phyloP scores from a whole-genome alignment of 768 basidiomycete genomes.

The Mycena rebaudengoi region DNA sequence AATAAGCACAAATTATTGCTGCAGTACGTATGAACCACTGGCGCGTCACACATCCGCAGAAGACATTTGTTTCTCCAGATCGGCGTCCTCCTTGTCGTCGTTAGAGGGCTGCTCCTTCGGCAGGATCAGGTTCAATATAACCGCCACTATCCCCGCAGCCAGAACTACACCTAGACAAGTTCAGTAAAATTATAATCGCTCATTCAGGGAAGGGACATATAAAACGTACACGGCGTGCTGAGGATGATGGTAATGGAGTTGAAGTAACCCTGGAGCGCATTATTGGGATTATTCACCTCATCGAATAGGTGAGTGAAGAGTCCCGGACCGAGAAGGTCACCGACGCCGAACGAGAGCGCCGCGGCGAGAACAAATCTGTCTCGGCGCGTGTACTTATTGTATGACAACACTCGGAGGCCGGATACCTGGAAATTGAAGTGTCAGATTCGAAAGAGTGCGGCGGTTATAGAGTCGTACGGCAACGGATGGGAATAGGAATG shows the following conservation, averaged over 20 bases:
- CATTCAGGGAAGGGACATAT: background rate
- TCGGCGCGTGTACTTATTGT: no score
- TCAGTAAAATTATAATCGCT: background rate
- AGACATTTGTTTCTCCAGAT: no score
- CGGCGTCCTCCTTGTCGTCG: no score
- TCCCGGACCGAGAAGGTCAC: no score
- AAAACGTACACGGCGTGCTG: constrained; percentile 77
- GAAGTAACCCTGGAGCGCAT: constrained; percentile 72
- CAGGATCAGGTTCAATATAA: constrained; percentile 65
- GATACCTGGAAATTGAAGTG: no score
- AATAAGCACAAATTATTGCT: no score
- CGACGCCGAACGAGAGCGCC: constrained; percentile 71
- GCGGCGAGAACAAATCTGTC: constrained; percentile 43
- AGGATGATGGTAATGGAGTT: constrained; percentile 82
- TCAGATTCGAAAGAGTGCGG: no score
- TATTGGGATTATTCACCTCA: constrained; percentile 57
- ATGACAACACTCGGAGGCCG: no score
- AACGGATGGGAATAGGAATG: constrained; percentile 84
- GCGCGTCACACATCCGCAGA: no score
- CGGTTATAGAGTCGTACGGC: no score
- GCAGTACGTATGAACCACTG: no score
- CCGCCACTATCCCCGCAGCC: constrained; percentile 64
- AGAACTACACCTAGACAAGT: constrained; percentile 50
- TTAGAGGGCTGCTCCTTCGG: no score
- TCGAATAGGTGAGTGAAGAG: constrained; percentile 81